A percentile compares a stretch with the other conserved stretches of the same genome.
phyloP scores from a whole-genome alignment of 2,329 filamentous ascomycete species.

The Alternaria sp. region DNA sequence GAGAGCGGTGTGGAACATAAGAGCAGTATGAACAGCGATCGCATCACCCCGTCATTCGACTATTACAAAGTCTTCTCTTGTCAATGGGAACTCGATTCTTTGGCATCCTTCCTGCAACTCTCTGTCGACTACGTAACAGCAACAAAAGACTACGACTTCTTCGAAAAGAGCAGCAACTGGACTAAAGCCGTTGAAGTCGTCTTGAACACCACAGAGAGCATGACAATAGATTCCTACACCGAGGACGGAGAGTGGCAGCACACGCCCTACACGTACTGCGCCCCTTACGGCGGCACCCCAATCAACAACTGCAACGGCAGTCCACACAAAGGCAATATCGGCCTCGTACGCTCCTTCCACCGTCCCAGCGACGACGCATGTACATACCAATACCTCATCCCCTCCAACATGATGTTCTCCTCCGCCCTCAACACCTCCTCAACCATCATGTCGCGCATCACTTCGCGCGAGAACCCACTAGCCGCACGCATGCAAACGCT shows the following conservation, averaged over 20 bases:
- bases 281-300: constrained; percentile 53
- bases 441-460: constrained; percentile 58
- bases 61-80: constrained; percentile 57
- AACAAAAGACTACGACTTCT: constrained; percentile 56
- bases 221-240: constrained; percentile 57
- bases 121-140: constrained; percentile 55
- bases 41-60: constrained; percentile 53
- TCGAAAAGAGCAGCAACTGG: constrained; percentile 54
- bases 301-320: constrained; percentile 62
- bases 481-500: constrained; percentile 64
- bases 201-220: constrained; percentile 52
- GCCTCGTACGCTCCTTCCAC: constrained; percentile 57
- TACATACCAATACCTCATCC: constrained; percentile 58
- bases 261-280: constrained; percentile 56
- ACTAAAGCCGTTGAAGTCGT: constrained; percentile 52
- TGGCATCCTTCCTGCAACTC: constrained; percentile 59
- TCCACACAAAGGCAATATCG: constrained; percentile 56
- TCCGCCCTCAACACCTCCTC: constrained; percentile 63
- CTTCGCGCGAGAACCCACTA: constrained; percentile 52
- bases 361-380: constrained; percentile 58
- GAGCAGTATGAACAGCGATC: constrained; percentile 48
- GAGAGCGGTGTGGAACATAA: constrained; percentile 53
- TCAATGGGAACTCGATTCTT: constrained; percentile 60
- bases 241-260: constrained; percentile 52
- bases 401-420: constrained; percentile 73